These are phyloP conservation scores for Aspergillus unguis DNA, from an alignment of 2,329 filamentous ascomycete species.

Conservation along the genomic window DNA sequence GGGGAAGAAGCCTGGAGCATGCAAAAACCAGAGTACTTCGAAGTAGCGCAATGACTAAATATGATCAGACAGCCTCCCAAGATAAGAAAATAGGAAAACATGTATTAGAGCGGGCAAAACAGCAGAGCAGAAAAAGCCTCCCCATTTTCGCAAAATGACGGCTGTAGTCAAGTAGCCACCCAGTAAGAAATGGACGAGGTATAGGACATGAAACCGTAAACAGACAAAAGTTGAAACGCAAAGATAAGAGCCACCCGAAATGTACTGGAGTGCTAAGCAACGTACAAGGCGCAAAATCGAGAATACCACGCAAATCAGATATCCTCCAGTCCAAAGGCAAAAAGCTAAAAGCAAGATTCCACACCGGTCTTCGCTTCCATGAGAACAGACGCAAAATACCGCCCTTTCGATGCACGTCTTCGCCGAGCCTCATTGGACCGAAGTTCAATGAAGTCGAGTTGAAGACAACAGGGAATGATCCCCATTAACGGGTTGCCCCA, in stretches of 20 bases:
- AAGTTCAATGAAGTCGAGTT: constrained; percentile 10
- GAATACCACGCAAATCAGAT: constrained; percentile 9
- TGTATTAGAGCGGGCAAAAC: not conserved
- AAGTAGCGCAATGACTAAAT: not conserved
- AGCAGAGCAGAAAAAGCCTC: constrained; percentile 5
- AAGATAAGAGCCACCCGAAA: constrained; percentile 21
- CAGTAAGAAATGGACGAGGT: constrained; percentile 6
- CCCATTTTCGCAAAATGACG: constrained; percentile 12
- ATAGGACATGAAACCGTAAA: not conserved
- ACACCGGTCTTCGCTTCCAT: constrained; percentile 16
- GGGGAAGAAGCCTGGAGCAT: no score
- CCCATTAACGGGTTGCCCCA: constrained; percentile 36
- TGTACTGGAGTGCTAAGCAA: constrained; percentile 16
- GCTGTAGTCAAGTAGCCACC: constrained; percentile 8
- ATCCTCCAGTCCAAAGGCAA: not conserved
- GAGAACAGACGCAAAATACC: constrained; percentile 15
- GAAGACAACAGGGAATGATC: constrained; percentile 17
- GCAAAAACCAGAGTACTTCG: no score
- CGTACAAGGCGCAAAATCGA: constrained; percentile 3
- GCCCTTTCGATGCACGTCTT: constrained; percentile 11
- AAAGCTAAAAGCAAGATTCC: constrained; percentile 16
- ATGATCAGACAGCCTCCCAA: not conserved
- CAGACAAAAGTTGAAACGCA: constrained; percentile 19
- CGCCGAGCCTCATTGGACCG: constrained; percentile 2
- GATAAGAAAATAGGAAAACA: constrained; percentile 9